Evolutionary conservation across 2,329 filamentous ascomycete genomes (phyloP).

Genomic region (Venturia oleaginea): DNA sequence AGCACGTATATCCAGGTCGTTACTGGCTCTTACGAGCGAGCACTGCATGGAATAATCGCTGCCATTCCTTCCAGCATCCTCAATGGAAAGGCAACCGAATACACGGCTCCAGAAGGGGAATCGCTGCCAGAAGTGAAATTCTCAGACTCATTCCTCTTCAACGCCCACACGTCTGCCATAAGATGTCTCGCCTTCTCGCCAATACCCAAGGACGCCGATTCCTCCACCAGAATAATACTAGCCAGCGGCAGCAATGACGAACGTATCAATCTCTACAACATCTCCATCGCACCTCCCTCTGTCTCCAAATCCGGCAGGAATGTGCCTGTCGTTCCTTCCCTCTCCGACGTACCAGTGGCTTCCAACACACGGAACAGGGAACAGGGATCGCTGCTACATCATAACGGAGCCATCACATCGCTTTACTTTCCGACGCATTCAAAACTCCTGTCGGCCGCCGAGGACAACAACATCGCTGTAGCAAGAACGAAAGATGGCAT

Average conservation of each 20-base stretch:
- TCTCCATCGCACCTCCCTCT: conserved; percentile 56
- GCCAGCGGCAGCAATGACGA: conserved; percentile 91
- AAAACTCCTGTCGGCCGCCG: conserved; percentile 79
- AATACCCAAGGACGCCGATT: conserved; percentile 45
- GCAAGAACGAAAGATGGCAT: conserved; percentile 84
- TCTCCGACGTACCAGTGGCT: conserved; percentile 63
- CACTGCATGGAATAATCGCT: conserved; percentile 85
- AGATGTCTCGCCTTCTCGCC: conserved; percentile 81
- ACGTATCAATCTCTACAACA: conserved; percentile 85
- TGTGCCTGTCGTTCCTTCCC: conserved; percentile 51
- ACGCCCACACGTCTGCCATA: conserved; percentile 83
- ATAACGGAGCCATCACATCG: conserved; percentile 70
- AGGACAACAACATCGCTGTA: conserved; percentile 87
- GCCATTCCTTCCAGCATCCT: conserved; percentile 43
- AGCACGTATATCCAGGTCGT: conserved; percentile 66
- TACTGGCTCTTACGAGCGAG: conserved; percentile 86
- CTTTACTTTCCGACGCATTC: conserved; percentile 75
- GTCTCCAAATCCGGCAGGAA: conserved; percentile 45
- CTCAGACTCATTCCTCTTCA: conserved; percentile 90
- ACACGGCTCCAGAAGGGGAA: conserved; percentile 1
- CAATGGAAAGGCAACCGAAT: conserved; percentile 14
- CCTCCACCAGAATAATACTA: conserved; percentile 74
- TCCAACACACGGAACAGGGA: conserved; percentile 85
- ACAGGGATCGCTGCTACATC: conserved; percentile 77
- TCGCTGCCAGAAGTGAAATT: conserved; percentile 48